Evolutionary conservation across 2,329 filamentous ascomycete genomes (phyloP), one percentile per base, ranked within the genome.

Genomic region (Microcyclospora tardicrescens): DNA sequence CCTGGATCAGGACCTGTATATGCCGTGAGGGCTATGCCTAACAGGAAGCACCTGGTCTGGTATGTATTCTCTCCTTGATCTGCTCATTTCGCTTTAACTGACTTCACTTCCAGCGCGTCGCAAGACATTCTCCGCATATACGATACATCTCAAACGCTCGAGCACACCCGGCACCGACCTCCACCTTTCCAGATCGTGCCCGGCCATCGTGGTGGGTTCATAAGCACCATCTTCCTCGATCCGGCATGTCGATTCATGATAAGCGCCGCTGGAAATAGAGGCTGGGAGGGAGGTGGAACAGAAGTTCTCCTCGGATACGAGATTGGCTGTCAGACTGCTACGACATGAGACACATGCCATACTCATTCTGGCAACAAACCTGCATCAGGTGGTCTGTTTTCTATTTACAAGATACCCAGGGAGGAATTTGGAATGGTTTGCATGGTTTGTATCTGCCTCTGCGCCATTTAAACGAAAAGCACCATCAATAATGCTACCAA

Each of bases 121-220:
- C 81, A 93, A 56, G 89, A 96, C 55, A 96, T 96, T 49, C 71
- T 98, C 11, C 77, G 91, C 3, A 72, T 98, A 0, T 98, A 96
- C 58, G 91, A 98, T 56, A 67, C 96, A 13, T 30, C 40, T 27
- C 76, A 77, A 75, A 27, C 69, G 73, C 19, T 24, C 19, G 16
- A 63, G 70, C 1, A 67, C 72, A 30, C 84, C 79, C 53, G 47
- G 28, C 81, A 85, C 56, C 83, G 84, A 0, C 79, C 81, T 0
- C 85, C 93, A 0, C 91, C 91, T 0, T 98, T 96, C 60, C 72
- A 94, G n/a, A 95, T 98, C 48, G 80, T 98, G 16, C 91, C 91
- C 0, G 91, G 91, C 0, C 91, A 81, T 55, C 69, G 85, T 12
- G 87, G 87, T 0, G 89, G 89, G 33, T 84, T 93, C 32, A 89